phyloP scores from a whole-genome alignment of 2,329 filamentous ascomycete species.

The Cladosporium austrohemisphaericum region DNA sequence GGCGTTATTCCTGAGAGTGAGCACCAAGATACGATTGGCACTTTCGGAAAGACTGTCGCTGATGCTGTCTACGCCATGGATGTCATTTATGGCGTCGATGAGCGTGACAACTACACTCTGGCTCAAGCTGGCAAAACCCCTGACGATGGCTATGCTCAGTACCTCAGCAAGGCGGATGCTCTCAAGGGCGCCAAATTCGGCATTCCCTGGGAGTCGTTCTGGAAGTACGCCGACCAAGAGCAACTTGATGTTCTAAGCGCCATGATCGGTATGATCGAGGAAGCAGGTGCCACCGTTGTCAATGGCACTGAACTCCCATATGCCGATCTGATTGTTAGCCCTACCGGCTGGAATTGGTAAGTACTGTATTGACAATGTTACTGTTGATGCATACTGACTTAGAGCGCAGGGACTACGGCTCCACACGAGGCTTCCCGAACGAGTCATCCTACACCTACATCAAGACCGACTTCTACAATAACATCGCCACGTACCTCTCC shows the following conservation, averaged over 20 bases:
- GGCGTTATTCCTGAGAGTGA: constrained; percentile 59
- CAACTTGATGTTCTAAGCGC: constrained; percentile 53
- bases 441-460: constrained; percentile 71
- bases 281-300: constrained; percentile 63
- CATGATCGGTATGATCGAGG: constrained; percentile 51
- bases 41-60: constrained; percentile 63
- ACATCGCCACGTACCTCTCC: constrained; percentile 61
- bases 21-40: constrained; percentile 67
- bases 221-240: constrained; percentile 56
- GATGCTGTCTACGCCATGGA: constrained; percentile 66
- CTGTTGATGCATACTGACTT: background rate
- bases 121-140: constrained; percentile 56
- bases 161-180: constrained; percentile 50
- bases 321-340: constrained; percentile 59
- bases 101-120: constrained; percentile 62
- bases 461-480: constrained; percentile 68
- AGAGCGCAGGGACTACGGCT: constrained; percentile 53
- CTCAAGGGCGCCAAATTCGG: constrained; percentile 64
- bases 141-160: constrained; percentile 54
- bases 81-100: constrained; percentile 63
- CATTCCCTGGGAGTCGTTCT: constrained; percentile 69
- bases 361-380: background rate
- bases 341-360: constrained; percentile 66
- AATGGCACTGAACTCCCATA: constrained; percentile 67
- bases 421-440: constrained; percentile 60